A percentile compares a stretch with the other conserved stretches of the same genome.
phyloP scores from a whole-genome alignment of 1,284 basidiomycete species.

The Peniophora sp. region DNA sequence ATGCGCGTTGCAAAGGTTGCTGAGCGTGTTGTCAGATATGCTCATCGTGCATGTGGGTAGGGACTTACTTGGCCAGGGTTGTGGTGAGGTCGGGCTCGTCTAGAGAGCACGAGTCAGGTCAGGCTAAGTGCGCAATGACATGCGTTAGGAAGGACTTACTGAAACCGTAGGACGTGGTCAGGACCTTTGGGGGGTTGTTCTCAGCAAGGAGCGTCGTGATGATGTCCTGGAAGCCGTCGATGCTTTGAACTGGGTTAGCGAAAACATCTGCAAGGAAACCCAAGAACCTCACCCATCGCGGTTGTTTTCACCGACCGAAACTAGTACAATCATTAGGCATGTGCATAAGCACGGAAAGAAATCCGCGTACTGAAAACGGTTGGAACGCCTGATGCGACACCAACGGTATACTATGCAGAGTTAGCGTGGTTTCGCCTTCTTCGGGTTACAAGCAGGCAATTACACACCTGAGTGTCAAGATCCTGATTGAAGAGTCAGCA shows the following conservation, averaged over 20 bases:
- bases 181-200: conserved; percentile 16
- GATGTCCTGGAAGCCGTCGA: conserved; percentile 16
- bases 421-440: background rate
- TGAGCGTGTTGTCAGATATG: conserved; percentile 18
- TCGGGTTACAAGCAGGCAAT: too few species aligned
- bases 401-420: conserved; percentile 41
- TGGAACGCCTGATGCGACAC: conserved; percentile 27
- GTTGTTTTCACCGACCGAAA: conserved; percentile 28
- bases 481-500: conserved; percentile 17
- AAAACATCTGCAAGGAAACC: conserved; percentile 2
- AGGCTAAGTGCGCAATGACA: too few species aligned
- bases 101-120: background rate
- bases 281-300: conserved; percentile 11
- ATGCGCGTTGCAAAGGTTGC: conserved; percentile 46
- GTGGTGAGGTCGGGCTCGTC: conserved; percentile 23
- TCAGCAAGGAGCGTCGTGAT: conserved; percentile 6
- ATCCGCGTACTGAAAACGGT: background rate
- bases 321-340: conserved; percentile 26
- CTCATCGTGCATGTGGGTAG: conserved; percentile 26
- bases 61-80: background rate
- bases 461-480: conserved; percentile 6
- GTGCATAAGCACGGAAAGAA: background rate
- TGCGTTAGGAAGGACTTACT: too few species aligned
- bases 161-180: conserved; percentile 24
- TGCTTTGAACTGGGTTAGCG: conserved; percentile 4